A percentile compares a stretch with the other conserved stretches of the same genome.
These are phyloP conservation scores for Ephemerocybe angulata DNA, from an alignment of 768 basidiomycete genomes.

Conservation along the genomic window DNA sequence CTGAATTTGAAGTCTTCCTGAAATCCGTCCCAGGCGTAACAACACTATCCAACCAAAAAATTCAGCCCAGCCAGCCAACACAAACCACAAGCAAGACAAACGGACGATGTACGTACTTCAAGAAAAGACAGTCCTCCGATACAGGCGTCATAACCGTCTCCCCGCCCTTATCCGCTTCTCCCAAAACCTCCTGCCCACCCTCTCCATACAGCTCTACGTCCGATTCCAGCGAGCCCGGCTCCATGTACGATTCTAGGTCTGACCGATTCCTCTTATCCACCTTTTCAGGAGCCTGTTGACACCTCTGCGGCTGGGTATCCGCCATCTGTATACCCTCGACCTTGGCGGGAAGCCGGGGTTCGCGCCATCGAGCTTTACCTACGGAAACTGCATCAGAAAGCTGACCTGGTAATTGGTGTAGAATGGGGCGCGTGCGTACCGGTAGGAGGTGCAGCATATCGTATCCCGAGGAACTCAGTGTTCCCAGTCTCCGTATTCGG, in stretches of 20 bases:
- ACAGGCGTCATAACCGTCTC: neutral
- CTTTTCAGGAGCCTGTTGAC: constrained; percentile 3
- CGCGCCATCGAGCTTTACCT: constrained; percentile 9
- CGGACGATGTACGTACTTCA: constrained; percentile 27
- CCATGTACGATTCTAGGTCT: too few relatives aligned
- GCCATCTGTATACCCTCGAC: neutral
- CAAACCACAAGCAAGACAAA: neutral
- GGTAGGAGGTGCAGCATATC: constrained; percentile 49
- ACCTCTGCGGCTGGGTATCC: neutral
- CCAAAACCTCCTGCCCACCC: neutral
- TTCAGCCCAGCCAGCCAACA: neutral
- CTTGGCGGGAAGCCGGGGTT: neutral
- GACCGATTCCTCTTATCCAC: neutral
- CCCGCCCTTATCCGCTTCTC: neutral
- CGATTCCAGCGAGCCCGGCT: too few relatives aligned
- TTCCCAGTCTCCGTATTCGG: constrained; percentile 31
- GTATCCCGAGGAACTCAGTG: constrained; percentile 38
- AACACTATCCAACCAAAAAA: constrained; percentile 22
- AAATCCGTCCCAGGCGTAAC: constrained; percentile 28
- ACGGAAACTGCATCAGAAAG: neutral
- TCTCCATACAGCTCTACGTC: neutral
- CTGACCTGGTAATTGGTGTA: neutral
- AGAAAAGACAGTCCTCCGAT: constrained; percentile 40
- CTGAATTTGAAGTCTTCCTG: constrained; percentile 3
- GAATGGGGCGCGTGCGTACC: constrained; percentile 24